Conservation (phyloP, 2,329 filamentous ascomycete species). For the Zymoseptoria passerinii region DNA sequence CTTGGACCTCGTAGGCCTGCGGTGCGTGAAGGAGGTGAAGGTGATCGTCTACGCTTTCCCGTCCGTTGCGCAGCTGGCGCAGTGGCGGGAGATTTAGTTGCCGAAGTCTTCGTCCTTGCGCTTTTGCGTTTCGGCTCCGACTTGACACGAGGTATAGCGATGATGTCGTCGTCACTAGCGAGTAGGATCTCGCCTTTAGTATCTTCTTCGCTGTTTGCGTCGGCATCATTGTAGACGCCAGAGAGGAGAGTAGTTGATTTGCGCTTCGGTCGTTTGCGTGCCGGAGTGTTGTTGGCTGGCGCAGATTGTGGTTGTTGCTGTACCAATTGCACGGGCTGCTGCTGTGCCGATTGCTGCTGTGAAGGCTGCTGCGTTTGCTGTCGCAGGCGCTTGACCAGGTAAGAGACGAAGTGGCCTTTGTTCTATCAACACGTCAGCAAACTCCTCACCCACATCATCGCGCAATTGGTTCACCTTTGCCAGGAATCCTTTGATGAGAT, state of each 20-base stretch:
- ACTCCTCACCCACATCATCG: neutral
- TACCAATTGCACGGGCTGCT: neutral
- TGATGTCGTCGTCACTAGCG: neutral
- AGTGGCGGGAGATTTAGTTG: neutral
- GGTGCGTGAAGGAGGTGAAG: neutral
- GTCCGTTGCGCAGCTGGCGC: neutral
- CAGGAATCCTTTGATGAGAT: slow-evolving; percentile 9
- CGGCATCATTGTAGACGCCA: neutral
- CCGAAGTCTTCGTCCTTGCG: neutral
- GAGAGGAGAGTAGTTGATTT: neutral
- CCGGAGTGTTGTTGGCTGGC: neutral
- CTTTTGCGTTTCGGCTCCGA: neutral
- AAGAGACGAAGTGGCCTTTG: neutral
- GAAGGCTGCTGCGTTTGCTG: neutral
- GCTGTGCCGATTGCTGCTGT: neutral
- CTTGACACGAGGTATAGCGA: neutral
- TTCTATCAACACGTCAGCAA: neutral
- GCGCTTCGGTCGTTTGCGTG: neutral
- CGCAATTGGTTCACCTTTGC: neutral
- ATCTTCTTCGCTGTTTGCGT: neutral
- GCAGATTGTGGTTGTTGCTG: neutral
- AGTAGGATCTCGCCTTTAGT: neutral
- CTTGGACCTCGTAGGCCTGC: neutral
- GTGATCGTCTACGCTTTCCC: neutral
- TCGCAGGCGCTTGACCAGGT: neutral